Percentiles rank a stretch among this genome's conserved stretches.
Conservation (phyloP, 345 rosid genomes). For the Chamaenerion angustifolium region DNA sequence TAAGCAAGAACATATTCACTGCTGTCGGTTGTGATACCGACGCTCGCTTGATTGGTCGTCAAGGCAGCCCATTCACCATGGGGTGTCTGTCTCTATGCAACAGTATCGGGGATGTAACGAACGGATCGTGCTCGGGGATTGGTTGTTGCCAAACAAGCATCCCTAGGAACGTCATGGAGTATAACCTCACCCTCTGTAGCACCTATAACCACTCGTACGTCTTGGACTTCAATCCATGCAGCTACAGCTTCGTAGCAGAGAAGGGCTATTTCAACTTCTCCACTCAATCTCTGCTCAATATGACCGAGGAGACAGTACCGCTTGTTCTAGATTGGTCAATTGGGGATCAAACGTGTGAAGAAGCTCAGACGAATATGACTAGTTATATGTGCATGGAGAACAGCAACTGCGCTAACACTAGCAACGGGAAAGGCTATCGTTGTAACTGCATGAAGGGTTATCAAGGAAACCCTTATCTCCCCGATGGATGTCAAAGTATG, state of each 20-base stretch:
- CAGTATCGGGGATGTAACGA: neutral
- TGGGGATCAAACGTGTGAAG: constrained; percentile 4
- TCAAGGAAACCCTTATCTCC: constrained; percentile 13
- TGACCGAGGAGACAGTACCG: neutral
- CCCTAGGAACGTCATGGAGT: neutral
- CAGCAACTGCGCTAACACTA: neutral
- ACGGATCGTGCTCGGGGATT: constrained; percentile 16
- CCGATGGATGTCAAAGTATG: constrained; percentile 9
- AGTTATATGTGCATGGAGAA: constrained; percentile 4
- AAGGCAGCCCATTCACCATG: neutral
- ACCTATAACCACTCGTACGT: accelerated
- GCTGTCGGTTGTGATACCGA: constrained; percentile 19
- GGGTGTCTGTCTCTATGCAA: constrained; percentile 13
- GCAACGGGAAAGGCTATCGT: constrained; percentile 4
- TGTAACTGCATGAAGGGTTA: constrained; percentile 14
- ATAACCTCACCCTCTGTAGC: accelerated
- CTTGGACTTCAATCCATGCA: constrained; percentile 16
- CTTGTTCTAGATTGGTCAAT: constrained; percentile 13
- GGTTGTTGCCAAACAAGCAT: constrained; percentile 26
- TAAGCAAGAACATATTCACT: no score
- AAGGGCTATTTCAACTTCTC: constrained; percentile 7
- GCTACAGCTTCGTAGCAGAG: constrained; percentile 16
- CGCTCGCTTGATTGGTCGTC: neutral
- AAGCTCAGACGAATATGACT: neutral
- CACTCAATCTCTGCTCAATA: neutral